phyloP scores from a whole-genome alignment of 169 alveolate species.

The Eimeria falciformis region DNA sequence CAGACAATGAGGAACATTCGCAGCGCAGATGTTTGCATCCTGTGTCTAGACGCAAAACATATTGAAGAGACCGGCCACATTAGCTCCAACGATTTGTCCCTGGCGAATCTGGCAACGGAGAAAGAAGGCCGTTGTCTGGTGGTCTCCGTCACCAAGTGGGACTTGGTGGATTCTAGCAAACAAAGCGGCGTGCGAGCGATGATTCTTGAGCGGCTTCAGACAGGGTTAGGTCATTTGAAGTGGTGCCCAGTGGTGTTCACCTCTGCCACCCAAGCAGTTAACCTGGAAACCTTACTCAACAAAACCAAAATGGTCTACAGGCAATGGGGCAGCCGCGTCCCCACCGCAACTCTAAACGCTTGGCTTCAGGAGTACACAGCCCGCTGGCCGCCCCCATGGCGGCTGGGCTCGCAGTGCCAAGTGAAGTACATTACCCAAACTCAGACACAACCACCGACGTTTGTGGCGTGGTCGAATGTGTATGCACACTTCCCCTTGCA shows the following conservation, averaged over 20 bases:
- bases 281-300: conserved; percentile 76
- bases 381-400: conserved; percentile 89
- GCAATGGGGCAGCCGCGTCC: conserved; percentile 78
- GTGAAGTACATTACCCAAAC: conserved; percentile 83
- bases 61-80: conserved; percentile 67
- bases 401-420: conserved; percentile 86
- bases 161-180: conserved; percentile 60
- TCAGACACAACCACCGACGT: conserved; percentile 85
- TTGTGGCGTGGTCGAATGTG: conserved; percentile 87
- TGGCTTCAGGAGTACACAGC: conserved; percentile 77
- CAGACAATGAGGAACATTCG: conserved; percentile 78
- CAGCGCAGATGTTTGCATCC: conserved; percentile 75
- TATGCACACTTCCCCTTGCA: conserved; percentile 85
- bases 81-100: conserved; percentile 76
- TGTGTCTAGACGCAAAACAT: conserved; percentile 76
- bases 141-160: conserved; percentile 81
- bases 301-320: conserved; percentile 60
- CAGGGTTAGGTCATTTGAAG: conserved; percentile 79
- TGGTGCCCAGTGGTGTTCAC: conserved; percentile 79
- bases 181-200: conserved; percentile 42
- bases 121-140: conserved; percentile 78
- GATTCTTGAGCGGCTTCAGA: conserved; percentile 74
- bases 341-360: conserved; percentile 76
- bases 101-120: conserved; percentile 77
- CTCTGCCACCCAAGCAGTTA: conserved; percentile 76